Evolutionary conservation across 768 basidiomycete species (phyloP).

Genomic region (Lactarius vividus): DNA sequence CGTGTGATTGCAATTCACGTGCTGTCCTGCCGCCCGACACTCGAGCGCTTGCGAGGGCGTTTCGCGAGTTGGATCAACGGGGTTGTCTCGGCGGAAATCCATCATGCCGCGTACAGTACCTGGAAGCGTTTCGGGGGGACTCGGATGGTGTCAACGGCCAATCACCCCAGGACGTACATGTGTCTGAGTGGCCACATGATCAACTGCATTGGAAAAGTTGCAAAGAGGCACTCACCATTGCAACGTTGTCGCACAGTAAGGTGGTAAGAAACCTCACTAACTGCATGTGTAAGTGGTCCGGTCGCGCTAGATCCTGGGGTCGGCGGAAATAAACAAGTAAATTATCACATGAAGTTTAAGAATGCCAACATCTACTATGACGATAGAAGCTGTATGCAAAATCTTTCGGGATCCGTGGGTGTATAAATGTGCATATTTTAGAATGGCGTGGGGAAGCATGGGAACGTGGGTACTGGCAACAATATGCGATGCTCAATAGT

Average conservation of each 20-base stretch:
- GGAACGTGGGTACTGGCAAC: background rate
- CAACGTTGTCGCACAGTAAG: background rate
- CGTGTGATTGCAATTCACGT: background rate
- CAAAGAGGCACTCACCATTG: conserved; percentile 9
- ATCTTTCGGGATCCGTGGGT: background rate
- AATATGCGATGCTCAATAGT: background rate
- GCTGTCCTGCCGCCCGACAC: background rate
- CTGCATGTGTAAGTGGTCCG: background rate
- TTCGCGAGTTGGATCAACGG: background rate
- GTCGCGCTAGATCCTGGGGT: background rate
- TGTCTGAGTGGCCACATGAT: background rate
- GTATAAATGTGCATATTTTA: conserved; percentile 15
- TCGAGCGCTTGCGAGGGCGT: background rate
- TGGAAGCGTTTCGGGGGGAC: background rate
- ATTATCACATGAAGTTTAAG: conserved; percentile 20
- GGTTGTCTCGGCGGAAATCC: background rate
- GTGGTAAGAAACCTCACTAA: background rate
- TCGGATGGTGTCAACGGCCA: background rate
- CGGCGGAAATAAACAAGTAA: conserved; percentile 12
- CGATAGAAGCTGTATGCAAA: conserved; percentile 15
- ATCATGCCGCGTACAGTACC: background rate
- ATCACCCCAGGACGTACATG: background rate
- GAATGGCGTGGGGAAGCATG: background rate
- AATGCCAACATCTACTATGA: conserved; percentile 16
- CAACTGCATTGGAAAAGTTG: background rate